phyloP scores from a whole-genome alignment of 805 yeast species.

The Yamadazyma sp. region DNA sequence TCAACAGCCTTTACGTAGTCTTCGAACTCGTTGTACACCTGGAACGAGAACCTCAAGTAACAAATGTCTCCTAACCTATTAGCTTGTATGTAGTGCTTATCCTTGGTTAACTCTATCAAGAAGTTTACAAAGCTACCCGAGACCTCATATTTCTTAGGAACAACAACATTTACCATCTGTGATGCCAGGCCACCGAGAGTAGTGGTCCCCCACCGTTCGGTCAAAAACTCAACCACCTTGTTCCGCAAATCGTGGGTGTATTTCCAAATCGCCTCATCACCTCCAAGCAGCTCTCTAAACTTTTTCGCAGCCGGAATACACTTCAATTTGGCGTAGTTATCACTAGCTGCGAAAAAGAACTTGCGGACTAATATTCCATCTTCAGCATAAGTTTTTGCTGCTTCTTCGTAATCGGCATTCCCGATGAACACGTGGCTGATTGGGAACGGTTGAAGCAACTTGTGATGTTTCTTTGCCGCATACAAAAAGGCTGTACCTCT shows the following conservation, averaged over 20 bases:
- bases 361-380: conserved; percentile 36
- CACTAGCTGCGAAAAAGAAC: conserved; percentile 54
- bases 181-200: conserved; percentile 2
- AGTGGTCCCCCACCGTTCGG: conserved; percentile 12
- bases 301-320: conserved; percentile 49
- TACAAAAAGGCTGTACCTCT: conserved; percentile 59
- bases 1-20: conserved; percentile 53
- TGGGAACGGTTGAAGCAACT: conserved; percentile 54
- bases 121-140: neutral
- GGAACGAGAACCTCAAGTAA: conserved; percentile 53
- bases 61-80: conserved; percentile 18
- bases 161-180: conserved; percentile 11
- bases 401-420: too few species aligned
- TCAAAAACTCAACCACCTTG: conserved; percentile 34
- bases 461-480: conserved; percentile 52
- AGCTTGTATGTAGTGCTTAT: conserved; percentile 1
- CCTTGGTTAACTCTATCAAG: neutral
- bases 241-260: conserved; percentile 43
- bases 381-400: neutral
- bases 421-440: conserved; percentile 46
- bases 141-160: conserved; percentile 11
- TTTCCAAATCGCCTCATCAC: conserved; percentile 50
- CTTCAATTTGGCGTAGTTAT: conserved; percentile 42
- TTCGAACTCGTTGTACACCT: conserved; percentile 54
- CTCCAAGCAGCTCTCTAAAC: conserved; percentile 61